Evolutionary conservation across 2,329 filamentous ascomycete genomes (phyloP).

Genomic region (Camptophora hylomeconis): DNA sequence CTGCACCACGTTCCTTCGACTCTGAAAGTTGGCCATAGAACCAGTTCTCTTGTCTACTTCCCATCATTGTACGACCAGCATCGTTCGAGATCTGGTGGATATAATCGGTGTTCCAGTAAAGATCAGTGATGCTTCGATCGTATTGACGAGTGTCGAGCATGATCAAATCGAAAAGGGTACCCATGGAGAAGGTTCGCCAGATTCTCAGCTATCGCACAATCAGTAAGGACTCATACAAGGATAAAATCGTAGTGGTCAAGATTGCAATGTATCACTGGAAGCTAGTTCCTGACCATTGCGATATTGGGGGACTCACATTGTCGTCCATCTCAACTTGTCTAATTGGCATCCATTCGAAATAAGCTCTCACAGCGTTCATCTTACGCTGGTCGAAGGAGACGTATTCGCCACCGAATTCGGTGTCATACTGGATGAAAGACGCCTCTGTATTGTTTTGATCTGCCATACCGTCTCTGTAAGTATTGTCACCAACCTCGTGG

Average conservation of each 20-base stretch:
- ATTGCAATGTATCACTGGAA: too few species aligned
- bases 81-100: slow-evolving; percentile 52
- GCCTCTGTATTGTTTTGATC: slow-evolving; percentile 53
- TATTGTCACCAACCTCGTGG: slow-evolving; percentile 49
- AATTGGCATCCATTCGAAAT: slow-evolving; percentile 19
- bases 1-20: slow-evolving; percentile 50
- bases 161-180: slow-evolving; percentile 52
- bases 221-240: too few species aligned
- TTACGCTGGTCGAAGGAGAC: slow-evolving; percentile 61
- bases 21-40: slow-evolving; percentile 48
- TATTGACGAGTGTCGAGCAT: slow-evolving; percentile 60
- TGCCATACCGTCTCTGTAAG: slow-evolving; percentile 48
- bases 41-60: slow-evolving; percentile 60
- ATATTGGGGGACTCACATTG: slow-evolving; percentile 28
- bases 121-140: slow-evolving; percentile 50
- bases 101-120: slow-evolving; percentile 50
- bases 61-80: slow-evolving; percentile 57
- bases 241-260: too few species aligned
- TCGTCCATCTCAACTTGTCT: slow-evolving; percentile 55
- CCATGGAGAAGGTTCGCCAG: slow-evolving; percentile 55
- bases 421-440: slow-evolving; percentile 38
- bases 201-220: slow-evolving; percentile 48
- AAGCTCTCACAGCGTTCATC: slow-evolving; percentile 56
- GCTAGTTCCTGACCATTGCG: too few species aligned
- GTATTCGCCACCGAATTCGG: slow-evolving; percentile 32